Conservation (phyloP, 495 filamentous ascomycete species). For the Hypoxylon perforatum region DNA sequence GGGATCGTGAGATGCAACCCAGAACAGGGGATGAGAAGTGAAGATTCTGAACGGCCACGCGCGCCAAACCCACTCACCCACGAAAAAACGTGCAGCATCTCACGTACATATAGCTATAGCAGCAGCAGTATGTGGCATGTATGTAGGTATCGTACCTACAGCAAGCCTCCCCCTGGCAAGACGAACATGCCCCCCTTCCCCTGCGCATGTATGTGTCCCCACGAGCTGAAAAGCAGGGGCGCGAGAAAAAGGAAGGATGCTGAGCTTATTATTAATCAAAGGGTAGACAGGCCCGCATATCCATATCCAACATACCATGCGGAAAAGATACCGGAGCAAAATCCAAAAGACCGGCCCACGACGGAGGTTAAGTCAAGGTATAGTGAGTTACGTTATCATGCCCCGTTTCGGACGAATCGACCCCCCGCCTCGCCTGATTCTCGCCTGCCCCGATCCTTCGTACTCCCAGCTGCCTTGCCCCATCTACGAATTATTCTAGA, state of each 20-base stretch:
- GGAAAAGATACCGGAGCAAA: not conserved
- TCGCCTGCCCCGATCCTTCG: constrained; percentile 9
- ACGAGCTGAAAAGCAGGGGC: constrained; percentile 38
- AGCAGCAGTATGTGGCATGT: no score
- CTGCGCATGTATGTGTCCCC: constrained; percentile 15
- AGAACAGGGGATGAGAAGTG: constrained; percentile 9
- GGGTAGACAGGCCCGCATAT: constrained; percentile 23
- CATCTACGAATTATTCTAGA: constrained; percentile 32
- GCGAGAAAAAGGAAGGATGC: constrained; percentile 29
- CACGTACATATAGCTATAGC: no score
- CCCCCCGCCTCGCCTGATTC: not conserved
- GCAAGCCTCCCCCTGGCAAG: not conserved
- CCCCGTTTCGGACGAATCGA: not conserved
- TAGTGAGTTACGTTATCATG: not conserved
- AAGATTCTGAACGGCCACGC: constrained; percentile 15
- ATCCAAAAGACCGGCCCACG: not conserved
- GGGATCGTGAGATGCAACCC: constrained; percentile 15
- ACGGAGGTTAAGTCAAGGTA: no score
- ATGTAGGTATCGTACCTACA: constrained; percentile 27
- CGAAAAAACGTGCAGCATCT: constrained; percentile 9
- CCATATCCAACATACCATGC: constrained; percentile 20
- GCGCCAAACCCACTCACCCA: not conserved
- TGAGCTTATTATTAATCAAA: constrained; percentile 18
- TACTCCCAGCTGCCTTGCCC: constrained; percentile 20
- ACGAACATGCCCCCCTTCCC: not conserved